Percentiles rank a stretch among this genome's conserved stretches.
Conservation (phyloP, 2,329 filamentous ascomycete species). For the Penicillium sp. region DNA sequence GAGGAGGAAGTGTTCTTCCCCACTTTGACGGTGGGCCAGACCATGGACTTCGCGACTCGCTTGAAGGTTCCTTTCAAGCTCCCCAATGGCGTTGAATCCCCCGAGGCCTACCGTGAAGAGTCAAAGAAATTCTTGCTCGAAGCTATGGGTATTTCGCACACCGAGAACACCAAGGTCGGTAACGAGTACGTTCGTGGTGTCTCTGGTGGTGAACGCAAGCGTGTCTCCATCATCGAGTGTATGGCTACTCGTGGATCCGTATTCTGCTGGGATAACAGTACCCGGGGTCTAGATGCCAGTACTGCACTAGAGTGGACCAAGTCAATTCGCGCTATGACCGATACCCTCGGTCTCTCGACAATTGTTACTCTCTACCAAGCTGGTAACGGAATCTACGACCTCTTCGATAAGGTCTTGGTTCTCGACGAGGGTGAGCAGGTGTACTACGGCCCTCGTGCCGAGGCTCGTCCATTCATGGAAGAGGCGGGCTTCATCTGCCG, state of each 20-base stretch:
- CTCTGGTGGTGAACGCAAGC: constrained; percentile 73
- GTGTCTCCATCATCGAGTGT: constrained; percentile 64
- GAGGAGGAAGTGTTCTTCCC: constrained; percentile 55
- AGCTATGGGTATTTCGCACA: constrained; percentile 61
- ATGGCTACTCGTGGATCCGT: constrained; percentile 59
- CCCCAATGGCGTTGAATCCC: constrained; percentile 63
- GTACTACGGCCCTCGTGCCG: constrained; percentile 60
- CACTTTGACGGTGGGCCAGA: constrained; percentile 50
- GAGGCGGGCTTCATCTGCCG: constrained; percentile 62
- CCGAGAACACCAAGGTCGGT: constrained; percentile 65
- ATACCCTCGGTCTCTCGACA: constrained; percentile 59
- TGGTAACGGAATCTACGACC: constrained; percentile 67
- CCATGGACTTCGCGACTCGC: constrained; percentile 60
- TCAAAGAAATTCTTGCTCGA: constrained; percentile 39
- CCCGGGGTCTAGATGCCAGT: constrained; percentile 65
- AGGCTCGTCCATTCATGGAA: constrained; percentile 65
- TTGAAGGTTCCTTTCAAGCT: constrained; percentile 70
- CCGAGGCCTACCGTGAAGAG: constrained; percentile 38
- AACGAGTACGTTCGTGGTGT: constrained; percentile 65
- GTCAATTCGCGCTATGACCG: constrained; percentile 63
- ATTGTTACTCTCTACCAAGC: constrained; percentile 70
- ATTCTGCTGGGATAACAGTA: constrained; percentile 68
- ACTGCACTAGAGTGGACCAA: constrained; percentile 63
- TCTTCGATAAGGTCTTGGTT: constrained; percentile 70
- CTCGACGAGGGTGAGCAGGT: constrained; percentile 66